phyloP scores from a whole-genome alignment of 2,329 filamentous ascomycete genomes.

The Alternaria tenuissima region DNA sequence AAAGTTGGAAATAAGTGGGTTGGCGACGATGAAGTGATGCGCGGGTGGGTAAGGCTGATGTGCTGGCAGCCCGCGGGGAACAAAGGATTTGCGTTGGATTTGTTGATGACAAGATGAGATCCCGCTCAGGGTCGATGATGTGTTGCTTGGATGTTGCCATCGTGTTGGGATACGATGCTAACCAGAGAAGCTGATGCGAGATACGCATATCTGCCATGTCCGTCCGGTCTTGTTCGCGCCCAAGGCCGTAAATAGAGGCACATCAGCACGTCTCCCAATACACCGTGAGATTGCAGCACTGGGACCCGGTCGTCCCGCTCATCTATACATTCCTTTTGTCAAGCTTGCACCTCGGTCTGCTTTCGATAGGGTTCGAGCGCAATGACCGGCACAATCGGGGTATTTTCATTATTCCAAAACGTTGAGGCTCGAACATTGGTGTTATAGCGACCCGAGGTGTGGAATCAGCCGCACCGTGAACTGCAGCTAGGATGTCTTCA shows the following conservation, averaged over 20 bases:
- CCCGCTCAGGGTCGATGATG: conserved; percentile 4
- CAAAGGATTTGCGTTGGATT: conserved; percentile 1
- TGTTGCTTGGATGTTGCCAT: conserved; percentile 1
- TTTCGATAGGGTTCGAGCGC: not conserved
- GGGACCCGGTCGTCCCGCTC: not conserved
- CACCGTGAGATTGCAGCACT: not conserved
- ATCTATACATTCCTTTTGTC: not conserved
- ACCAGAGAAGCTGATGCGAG: not conserved
- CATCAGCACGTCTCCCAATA: not conserved
- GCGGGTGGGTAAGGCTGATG: not conserved
- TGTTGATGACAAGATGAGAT: not conserved
- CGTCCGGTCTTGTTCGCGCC: not conserved
- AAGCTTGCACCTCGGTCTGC: not conserved
- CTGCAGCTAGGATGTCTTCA: not conserved
- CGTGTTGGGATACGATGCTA: not conserved
- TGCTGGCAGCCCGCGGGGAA: not conserved
- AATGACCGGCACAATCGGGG: not conserved
- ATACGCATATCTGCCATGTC: not conserved
- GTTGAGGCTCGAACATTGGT: not conserved
- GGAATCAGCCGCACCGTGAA: not conserved
- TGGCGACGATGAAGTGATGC: not conserved
- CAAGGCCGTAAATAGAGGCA: not conserved
- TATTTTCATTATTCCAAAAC: not conserved
- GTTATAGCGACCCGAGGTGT: not conserved
- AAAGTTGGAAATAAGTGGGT: conserved; percentile 1